Conservation (phyloP, 148 eudicot species). For the Hydrangea macrophylla region DNA sequence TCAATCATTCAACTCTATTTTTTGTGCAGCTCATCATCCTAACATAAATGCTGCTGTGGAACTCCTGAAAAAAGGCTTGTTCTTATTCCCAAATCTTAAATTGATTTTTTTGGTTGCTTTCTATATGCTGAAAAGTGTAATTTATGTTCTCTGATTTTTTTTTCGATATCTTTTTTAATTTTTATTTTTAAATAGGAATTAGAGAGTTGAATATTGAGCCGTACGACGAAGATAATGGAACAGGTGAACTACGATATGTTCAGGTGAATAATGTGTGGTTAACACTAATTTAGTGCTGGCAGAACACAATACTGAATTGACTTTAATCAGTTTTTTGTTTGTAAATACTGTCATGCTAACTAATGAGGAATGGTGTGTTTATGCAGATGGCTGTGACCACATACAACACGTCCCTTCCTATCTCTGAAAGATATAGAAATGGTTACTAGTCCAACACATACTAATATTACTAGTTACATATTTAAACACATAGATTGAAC, state of each 20-base stretch:
- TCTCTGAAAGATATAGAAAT: conserved; percentile 73
- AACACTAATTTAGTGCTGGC: not conserved
- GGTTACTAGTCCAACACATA: conserved; percentile 37
- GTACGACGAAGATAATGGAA: conserved; percentile 79
- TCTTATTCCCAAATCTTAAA: conserved; percentile 4
- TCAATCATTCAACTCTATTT: conserved; percentile 2
- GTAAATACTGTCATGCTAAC: not conserved
- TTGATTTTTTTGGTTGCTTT: not conserved
- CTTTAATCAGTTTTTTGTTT: not conserved
- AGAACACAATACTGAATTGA: not conserved
- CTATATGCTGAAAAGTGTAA: not conserved
- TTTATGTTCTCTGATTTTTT: not conserved
- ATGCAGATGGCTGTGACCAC: conserved; percentile 97
- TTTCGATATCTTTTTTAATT: no score
- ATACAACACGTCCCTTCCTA: conserved; percentile 73
- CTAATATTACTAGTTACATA: not conserved
- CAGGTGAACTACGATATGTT: conserved; percentile 90
- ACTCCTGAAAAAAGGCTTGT: conserved; percentile 63
- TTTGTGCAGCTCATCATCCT: conserved; percentile 88
- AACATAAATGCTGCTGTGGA: conserved; percentile 83
- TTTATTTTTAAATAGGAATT: no score
- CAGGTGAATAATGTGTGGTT: conserved; percentile 41
- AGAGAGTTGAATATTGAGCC: conserved; percentile 69
- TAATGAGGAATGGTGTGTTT: conserved; percentile 9
- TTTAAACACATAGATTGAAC: not conserved